Base-by-base conservation (phyloP, 768 basidiomycete genomes). In the Cystobasidium ongulense region DNA sequence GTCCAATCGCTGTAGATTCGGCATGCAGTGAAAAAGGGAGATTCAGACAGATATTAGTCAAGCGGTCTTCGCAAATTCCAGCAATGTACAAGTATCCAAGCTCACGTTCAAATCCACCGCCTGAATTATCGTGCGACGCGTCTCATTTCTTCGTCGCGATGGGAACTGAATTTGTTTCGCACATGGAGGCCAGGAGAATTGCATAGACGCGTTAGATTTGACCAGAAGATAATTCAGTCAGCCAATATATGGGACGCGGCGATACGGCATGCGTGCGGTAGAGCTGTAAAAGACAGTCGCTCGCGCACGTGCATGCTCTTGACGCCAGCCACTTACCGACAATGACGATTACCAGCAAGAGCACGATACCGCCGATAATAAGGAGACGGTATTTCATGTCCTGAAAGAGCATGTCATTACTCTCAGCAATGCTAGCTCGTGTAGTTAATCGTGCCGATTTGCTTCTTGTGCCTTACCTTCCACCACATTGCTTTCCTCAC, bases 281-380 rank as follows among this genome's bases (percentile, higher is more conserved):
- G n/a, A n/a, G n/a, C n/a, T n/a, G n/a, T n/a, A n/a, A 27, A 5
- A 53, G 25, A 70, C 7, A 18, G 15, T 8, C n/a, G 5, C 13
- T 27, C 36, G 63, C 35, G 27, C 41, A 46, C 25, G 63, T 31
- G 63, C 23, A n/a, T 39, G 25, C 13, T 17, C 18, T 5, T 2
- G 25, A 21, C 33, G 18, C 7, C 7, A 15, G 13, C 29, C 38
- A 73, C 78, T 41, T 52, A 78, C 78, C 91, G 78, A 98, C 89
- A 80, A 99, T 95, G 84, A 99, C 93, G 81, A 94, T 85, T 77
- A 97, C 86, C 80, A 99, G 90, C 72, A 99, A 87, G 7, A 50
- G 46, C 62, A 86, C 86, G 78, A 99, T 89, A 67, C 90, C 92
- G 57, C 90, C 85, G 72, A 89, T 91, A 78, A 99, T 96, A 82